These are phyloP conservation scores for Syncephalastrum racemosum DNA, from an alignment of 371 early-diverging fungal species.

Conservation along the genomic window DNA sequence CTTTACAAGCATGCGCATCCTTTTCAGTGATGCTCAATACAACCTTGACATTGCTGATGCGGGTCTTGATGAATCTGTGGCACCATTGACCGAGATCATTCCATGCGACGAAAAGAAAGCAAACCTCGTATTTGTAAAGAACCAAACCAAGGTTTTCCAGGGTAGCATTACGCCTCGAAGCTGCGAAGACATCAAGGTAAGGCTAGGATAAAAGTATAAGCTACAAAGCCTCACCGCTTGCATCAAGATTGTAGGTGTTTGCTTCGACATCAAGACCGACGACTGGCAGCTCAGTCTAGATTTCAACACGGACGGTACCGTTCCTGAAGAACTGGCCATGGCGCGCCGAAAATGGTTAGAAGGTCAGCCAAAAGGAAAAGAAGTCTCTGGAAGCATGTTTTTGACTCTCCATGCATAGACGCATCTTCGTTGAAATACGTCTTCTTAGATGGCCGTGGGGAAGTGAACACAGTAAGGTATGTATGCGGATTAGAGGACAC, in stretches of 20 bases:
- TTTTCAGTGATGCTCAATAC: slow-evolving; percentile 57
- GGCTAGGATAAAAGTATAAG: neutral
- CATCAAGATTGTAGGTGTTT: slow-evolving; percentile 44
- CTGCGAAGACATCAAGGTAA: slow-evolving; percentile 65
- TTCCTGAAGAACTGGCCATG: slow-evolving; percentile 38
- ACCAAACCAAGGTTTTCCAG: slow-evolving; percentile 63
- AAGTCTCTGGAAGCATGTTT: neutral
- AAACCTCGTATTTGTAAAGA: slow-evolving; percentile 52
- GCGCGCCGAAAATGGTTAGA: slow-evolving; percentile 36
- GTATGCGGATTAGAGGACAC: neutral
- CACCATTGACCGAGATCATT: slow-evolving; percentile 12
- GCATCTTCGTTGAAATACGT: slow-evolving; percentile 26
- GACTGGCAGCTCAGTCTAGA: slow-evolving; percentile 44
- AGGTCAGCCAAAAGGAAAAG: slow-evolving; percentile 13
- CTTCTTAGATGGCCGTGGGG: slow-evolving; percentile 55
- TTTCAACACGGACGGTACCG: slow-evolving; percentile 37
- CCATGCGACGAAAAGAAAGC: slow-evolving; percentile 25
- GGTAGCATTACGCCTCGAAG: slow-evolving; percentile 57
- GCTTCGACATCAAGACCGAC: slow-evolving; percentile 40
- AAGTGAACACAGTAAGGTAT: slow-evolving; percentile 51
- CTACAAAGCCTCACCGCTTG: neutral
- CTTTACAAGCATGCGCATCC: slow-evolving; percentile 46
- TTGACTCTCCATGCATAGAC: neutral
- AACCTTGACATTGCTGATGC: slow-evolving; percentile 30
- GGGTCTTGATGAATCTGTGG: slow-evolving; percentile 10